phyloP scores from a whole-genome alignment of 2,329 filamentous ascomycete species.

The Pyricularia pennisetigena region DNA sequence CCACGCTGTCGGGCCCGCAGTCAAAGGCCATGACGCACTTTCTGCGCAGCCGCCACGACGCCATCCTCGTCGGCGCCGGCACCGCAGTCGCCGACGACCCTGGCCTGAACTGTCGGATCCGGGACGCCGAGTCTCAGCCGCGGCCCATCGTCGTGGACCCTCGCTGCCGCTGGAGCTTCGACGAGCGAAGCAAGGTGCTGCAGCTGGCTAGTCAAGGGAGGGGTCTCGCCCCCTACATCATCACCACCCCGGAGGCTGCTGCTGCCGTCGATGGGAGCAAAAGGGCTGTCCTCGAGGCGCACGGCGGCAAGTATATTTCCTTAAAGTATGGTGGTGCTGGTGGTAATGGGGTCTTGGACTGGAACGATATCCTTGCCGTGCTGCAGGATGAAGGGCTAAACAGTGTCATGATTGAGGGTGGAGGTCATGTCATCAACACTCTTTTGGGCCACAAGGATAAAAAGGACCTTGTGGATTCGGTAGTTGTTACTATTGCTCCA shows the following conservation, averaged over 20 bases:
- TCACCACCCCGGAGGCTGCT: slow-evolving; percentile 35
- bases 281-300: slow-evolving; percentile 28
- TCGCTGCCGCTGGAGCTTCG: slow-evolving; percentile 59
- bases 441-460: slow-evolving; percentile 52
- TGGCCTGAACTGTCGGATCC: slow-evolving; percentile 63
- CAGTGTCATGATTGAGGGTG: slow-evolving; percentile 90
- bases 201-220: slow-evolving; percentile 50
- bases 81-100: slow-evolving; percentile 83
- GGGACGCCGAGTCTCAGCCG: slow-evolving; percentile 44
- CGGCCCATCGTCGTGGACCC: slow-evolving; percentile 79
- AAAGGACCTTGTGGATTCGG: slow-evolving; percentile 52
- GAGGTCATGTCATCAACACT: slow-evolving; percentile 71
- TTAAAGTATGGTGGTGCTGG: slow-evolving; percentile 22
- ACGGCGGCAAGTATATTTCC: slow-evolving; percentile 42
- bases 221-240: slow-evolving; percentile 65
- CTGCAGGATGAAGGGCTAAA: slow-evolving; percentile 50
- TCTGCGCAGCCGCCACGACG: slow-evolving; percentile 71
- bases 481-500: slow-evolving; percentile 84
- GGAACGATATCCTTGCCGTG: slow-evolving; percentile 52
- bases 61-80: slow-evolving; percentile 75
- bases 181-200: slow-evolving; percentile 52
- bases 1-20: slow-evolving; percentile 68
- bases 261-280: slow-evolving; percentile 34
- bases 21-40: slow-evolving; percentile 93
- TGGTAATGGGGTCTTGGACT: slow-evolving; percentile 35